These are phyloP conservation scores for Thermothelomyces thermophilus DNA, from an alignment of 2,329 filamentous ascomycete species.

Conservation along the genomic window DNA sequence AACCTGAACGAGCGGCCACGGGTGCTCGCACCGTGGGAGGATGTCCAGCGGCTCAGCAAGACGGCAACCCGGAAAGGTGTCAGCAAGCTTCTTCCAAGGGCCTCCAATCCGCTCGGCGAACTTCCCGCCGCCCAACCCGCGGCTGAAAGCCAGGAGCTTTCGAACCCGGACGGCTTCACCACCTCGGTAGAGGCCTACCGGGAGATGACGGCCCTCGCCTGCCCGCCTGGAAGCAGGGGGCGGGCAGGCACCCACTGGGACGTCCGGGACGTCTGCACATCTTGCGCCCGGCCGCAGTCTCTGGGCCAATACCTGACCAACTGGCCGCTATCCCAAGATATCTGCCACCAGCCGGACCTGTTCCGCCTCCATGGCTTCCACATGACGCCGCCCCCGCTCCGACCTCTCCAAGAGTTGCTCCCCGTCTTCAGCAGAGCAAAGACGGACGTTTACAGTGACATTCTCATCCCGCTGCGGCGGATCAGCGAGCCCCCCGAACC, in stretches of 20 bases:
- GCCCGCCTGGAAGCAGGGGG: constrained; percentile 54
- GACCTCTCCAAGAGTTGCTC: constrained; percentile 57
- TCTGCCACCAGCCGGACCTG: constrained; percentile 73
- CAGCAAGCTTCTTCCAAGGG: constrained; percentile 46
- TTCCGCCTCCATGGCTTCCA: constrained; percentile 68
- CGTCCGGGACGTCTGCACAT: constrained; percentile 55
- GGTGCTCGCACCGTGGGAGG: constrained; percentile 63
- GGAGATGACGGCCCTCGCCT: constrained; percentile 40
- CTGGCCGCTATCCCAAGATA: constrained; percentile 58
- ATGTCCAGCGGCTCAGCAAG: constrained; percentile 34
- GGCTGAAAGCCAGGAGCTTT: background rate
- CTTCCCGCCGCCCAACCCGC: constrained; percentile 4
- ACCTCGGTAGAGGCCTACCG: constrained; percentile 32
- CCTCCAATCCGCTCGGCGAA: constrained; percentile 27
- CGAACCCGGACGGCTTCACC: constrained; percentile 6
- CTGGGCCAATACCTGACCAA: constrained; percentile 59
- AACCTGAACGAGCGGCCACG: constrained; percentile 72
- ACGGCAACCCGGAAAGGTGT: constrained; percentile 30
- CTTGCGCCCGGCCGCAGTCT: constrained; percentile 59
- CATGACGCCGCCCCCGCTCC: constrained; percentile 55
- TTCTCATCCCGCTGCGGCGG: constrained; percentile 60
- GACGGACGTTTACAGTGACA: constrained; percentile 65
- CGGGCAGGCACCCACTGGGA: constrained; percentile 57
- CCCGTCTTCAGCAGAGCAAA: constrained; percentile 74
- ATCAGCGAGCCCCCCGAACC: constrained; percentile 38